Evolutionary conservation across 768 basidiomycete species (phyloP).

Genomic region (Kwoniella europaea): DNA sequence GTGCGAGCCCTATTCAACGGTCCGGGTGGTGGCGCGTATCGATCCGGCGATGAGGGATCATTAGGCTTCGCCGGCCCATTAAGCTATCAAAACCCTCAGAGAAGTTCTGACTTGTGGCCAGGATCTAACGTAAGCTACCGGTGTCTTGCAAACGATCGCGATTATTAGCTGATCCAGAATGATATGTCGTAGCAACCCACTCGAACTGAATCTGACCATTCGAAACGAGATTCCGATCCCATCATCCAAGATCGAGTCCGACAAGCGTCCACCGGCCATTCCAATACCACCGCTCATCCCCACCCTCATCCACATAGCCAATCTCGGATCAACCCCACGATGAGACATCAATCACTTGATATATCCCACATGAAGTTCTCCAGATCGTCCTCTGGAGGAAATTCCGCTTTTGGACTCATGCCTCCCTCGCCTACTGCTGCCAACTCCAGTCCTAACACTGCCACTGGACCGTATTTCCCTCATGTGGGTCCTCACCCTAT

Average conservation of each 20-base stretch:
- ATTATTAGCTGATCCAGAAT: neutral
- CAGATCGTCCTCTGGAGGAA: constrained; percentile 22
- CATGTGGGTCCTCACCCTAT: constrained; percentile 26
- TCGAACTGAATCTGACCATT: constrained; percentile 29
- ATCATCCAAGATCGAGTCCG: constrained; percentile 44
- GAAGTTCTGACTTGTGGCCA: constrained; percentile 29
- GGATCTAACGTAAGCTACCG: constrained; percentile 23
- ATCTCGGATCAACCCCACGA: constrained; percentile 27
- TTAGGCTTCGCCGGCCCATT: constrained; percentile 41
- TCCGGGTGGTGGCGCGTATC: constrained; percentile 55
- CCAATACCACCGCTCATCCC: constrained; percentile 2
- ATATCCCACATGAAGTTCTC: constrained; percentile 51
- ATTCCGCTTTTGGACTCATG: constrained; percentile 32
- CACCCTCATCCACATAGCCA: constrained; percentile 27
- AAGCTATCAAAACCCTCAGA: constrained; percentile 32
- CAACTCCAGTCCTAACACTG: constrained; percentile 40
- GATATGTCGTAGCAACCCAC: constrained; percentile 4
- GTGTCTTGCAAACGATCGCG: neutral
- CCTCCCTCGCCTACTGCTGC: constrained; percentile 32
- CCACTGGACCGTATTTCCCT: constrained; percentile 47
- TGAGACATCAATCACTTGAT: constrained; percentile 48
- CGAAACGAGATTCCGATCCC: constrained; percentile 48
- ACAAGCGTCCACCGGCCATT: constrained; percentile 35
- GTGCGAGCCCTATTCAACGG: constrained; percentile 92
- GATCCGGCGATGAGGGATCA: constrained; percentile 21